These are phyloP conservation scores for Bryoerythrophyllum caledonicum DNA, from an alignment of 225 moss, liverwort and hornwort genomes.

Conservation along the genomic window DNA sequence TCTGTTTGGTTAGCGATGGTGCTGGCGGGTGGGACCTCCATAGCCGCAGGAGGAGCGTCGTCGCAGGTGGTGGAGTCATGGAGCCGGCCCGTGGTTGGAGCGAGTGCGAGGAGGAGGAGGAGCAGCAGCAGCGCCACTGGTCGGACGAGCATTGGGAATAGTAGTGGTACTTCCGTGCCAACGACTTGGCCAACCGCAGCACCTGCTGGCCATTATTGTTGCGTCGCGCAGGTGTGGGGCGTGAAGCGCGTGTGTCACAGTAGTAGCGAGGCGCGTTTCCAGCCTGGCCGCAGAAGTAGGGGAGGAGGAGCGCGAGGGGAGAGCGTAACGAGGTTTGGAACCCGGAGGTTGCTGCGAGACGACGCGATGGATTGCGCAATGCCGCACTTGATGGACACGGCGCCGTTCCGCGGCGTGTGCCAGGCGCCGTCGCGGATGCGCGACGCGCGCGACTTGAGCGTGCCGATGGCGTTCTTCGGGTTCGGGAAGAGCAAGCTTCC, in stretches of 20 bases:
- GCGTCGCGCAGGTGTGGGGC: not conserved
- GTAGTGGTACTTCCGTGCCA: not conserved
- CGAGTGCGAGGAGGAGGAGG: not conserved
- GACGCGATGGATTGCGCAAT: constrained; percentile 64
- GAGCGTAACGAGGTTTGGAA: not conserved
- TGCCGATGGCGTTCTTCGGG: constrained; percentile 76
- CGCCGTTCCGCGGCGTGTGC: constrained; percentile 66
- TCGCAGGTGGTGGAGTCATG: not conserved
- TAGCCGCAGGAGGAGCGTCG: not conserved
- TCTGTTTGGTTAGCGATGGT: constrained; percentile 2
- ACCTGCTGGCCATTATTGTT: constrained; percentile 10
- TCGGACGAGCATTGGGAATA: not conserved
- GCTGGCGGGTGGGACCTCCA: constrained; percentile 37
- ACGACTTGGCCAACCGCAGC: not conserved
- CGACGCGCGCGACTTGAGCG: constrained; percentile 36
- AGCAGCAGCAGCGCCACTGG: not conserved
- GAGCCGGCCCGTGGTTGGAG: constrained; percentile 9
- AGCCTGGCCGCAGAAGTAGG: constrained; percentile 20
- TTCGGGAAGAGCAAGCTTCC: constrained; percentile 59
- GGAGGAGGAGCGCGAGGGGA: not conserved
- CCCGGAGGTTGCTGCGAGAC: constrained; percentile 10
- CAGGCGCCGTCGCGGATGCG: constrained; percentile 58
- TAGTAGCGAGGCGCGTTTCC: constrained; percentile 1
- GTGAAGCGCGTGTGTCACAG: constrained; percentile 5
- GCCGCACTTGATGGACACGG: constrained; percentile 70